Conservation (phyloP, 441 rosid species). For the Iberis amara region DNA sequence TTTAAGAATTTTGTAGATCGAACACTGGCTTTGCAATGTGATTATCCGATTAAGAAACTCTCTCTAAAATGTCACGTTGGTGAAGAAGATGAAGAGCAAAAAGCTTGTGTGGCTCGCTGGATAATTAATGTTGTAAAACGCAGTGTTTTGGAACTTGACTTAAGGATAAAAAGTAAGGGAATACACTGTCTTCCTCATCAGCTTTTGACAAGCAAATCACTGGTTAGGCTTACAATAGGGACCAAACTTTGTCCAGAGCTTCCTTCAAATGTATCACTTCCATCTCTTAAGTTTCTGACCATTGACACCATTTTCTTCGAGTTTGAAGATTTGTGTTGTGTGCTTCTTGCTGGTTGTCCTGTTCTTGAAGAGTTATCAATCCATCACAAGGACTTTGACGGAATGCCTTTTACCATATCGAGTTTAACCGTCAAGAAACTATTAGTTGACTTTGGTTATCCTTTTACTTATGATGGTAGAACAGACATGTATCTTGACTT, state of each 20-base stretch:
- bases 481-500: neutral
- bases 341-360: constrained; percentile 18
- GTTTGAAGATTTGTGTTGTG: neutral
- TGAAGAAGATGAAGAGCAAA: accelerated
- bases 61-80: neutral
- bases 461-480: no score
- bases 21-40: constrained; percentile 8
- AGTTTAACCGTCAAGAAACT: neutral
- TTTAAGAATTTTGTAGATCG: neutral
- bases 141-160: neutral
- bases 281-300: constrained; percentile 9
- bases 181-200: no score
- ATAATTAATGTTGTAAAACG: neutral
- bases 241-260: neutral
- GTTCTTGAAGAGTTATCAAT: constrained; percentile 15
- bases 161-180: neutral
- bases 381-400: neutral
- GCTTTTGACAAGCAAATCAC: constrained; percentile 1
- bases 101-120: neutral
- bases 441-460: neutral
- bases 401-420: neutral
- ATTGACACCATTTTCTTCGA: neutral
- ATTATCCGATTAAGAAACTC: neutral
- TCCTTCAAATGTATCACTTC: constrained; percentile 5
- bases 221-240: constrained; percentile 6